phyloP scores from a whole-genome alignment of 805 yeast genomes.

The Cyberlindnera petersonii region DNA sequence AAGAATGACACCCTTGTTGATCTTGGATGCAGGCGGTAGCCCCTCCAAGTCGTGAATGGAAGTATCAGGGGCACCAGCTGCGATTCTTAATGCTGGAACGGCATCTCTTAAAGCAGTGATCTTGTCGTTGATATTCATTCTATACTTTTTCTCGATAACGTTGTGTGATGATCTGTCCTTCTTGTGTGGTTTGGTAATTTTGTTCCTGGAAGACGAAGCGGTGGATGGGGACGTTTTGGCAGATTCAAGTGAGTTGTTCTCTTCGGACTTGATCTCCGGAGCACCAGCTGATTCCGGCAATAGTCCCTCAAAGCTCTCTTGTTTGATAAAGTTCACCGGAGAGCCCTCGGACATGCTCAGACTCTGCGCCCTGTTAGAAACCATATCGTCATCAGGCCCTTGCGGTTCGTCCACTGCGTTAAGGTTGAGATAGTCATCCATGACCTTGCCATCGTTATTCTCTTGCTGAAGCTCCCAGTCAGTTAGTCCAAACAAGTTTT shows the following conservation, averaged over 20 bases:
- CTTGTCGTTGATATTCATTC: conserved; percentile 72
- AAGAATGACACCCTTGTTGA: conserved; percentile 74
- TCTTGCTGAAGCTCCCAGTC: conserved; percentile 12
- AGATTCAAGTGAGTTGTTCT: conserved; percentile 9
- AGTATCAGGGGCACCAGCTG: conserved; percentile 45
- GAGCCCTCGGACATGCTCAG: conserved; percentile 2
- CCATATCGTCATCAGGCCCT: neutral
- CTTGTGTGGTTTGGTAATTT: conserved; percentile 39
- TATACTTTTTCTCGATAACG: conserved; percentile 75
- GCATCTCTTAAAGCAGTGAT: conserved; percentile 67
- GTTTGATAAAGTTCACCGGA: conserved; percentile 2
- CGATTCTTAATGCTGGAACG: conserved; percentile 72
- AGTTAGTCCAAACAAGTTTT: conserved; percentile 17
- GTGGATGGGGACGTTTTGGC: conserved; percentile 6
- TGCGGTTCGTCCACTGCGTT: neutral
- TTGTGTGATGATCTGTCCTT: conserved; percentile 65
- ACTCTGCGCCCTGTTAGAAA: conserved; percentile 2
- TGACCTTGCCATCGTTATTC: neutral
- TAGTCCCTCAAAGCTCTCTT: neutral
- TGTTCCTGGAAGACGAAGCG: conserved; percentile 3
- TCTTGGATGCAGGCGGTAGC: conserved; percentile 65
- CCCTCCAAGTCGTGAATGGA: conserved; percentile 61
- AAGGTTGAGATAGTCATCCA: conserved; percentile 3
- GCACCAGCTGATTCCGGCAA: neutral
- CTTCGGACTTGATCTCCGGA: conserved; percentile 6